These are phyloP conservation scores for Hypoxylon sp. DNA, from an alignment of 2,329 filamentous ascomycete genomes.

Conservation along the genomic window DNA sequence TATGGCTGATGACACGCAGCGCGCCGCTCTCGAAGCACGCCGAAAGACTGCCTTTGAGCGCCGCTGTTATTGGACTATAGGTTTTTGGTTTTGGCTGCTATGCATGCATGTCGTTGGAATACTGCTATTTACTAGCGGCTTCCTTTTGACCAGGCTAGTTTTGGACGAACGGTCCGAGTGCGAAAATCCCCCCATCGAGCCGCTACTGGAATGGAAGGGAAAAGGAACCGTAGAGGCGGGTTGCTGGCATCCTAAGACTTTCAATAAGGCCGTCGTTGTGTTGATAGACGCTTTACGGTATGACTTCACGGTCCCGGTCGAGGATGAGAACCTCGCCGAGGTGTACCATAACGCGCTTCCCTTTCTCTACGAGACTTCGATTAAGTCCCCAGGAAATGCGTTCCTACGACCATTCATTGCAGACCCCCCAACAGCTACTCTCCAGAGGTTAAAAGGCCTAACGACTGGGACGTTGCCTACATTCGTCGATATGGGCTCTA, in stretches of 20 bases:
- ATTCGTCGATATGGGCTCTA: slow-evolving; percentile 93
- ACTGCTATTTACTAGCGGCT: slow-evolving; percentile 94
- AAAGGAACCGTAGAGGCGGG: slow-evolving; percentile 70
- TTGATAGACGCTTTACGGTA: slow-evolving; percentile 95
- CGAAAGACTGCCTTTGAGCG: slow-evolving; percentile 66
- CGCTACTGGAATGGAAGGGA: slow-evolving; percentile 60
- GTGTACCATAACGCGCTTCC: slow-evolving; percentile 91
- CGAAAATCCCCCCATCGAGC: slow-evolving; percentile 75
- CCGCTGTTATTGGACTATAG: slow-evolving; percentile 71
- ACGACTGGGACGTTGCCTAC: slow-evolving; percentile 96
- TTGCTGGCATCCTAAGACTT: slow-evolving; percentile 97
- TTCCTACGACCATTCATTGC: slow-evolving; percentile 96
- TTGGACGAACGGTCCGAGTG: slow-evolving; percentile 83
- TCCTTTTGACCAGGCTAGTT: slow-evolving; percentile 88
- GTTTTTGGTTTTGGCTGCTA: slow-evolving; percentile 79
- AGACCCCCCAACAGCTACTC: slow-evolving; percentile 92
- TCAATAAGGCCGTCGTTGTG: slow-evolving; percentile 91
- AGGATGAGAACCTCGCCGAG: slow-evolving; percentile 65
- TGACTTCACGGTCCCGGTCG: slow-evolving; percentile 91
- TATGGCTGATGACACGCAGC: slow-evolving; percentile 61
- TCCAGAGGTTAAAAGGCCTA: slow-evolving; percentile 92
- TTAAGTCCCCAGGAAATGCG: slow-evolving; percentile 81
- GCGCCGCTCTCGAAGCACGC: slow-evolving; percentile 63
- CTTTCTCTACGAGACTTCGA: slow-evolving; percentile 86
- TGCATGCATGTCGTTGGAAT: slow-evolving; percentile 85